These are phyloP conservation scores for Linum trigynum DNA, from an alignment of 345 rosid species.

Conservation along the genomic window DNA sequence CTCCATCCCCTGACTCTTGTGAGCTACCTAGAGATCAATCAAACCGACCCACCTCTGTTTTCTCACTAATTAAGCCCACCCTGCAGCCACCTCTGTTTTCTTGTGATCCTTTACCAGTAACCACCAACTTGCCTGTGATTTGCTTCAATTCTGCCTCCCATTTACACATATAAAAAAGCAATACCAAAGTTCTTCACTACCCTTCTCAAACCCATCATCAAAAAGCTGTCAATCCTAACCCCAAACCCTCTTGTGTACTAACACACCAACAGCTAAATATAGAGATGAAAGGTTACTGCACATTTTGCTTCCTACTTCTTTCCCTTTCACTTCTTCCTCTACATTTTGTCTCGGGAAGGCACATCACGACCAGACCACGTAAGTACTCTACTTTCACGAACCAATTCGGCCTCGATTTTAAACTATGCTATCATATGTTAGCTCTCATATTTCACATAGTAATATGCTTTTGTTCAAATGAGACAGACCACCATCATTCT, in stretches of 20 bases:
- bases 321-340: conserved; percentile 19
- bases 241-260: too few relatives aligned
- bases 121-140: conserved; percentile 50
- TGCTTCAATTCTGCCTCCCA: conserved; percentile 46
- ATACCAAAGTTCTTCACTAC: background rate
- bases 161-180: conserved; percentile 19
- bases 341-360: conserved; percentile 28
- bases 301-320: conserved; percentile 19
- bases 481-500: conserved; percentile 24
- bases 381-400: background rate
- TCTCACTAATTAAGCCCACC: background rate
- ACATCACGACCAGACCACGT: conserved; percentile 25
- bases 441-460: background rate
- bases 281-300: conserved; percentile 29
- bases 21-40: background rate
- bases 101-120: conserved; percentile 40
- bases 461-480: background rate
- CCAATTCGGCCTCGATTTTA: background rate
- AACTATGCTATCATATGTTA: background rate
- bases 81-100: conserved; percentile 24
- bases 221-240: background rate
- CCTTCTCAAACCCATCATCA: conserved; percentile 1
- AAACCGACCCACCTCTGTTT: too few relatives aligned
- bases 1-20: conserved; percentile 25
- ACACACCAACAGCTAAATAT: background rate